Percentiles rank a stretch among this genome's conserved stretches.
These are phyloP conservation scores for Ganoderma leucocontextum DNA, from an alignment of 1,284 basidiomycete species.

Conservation along the genomic window DNA sequence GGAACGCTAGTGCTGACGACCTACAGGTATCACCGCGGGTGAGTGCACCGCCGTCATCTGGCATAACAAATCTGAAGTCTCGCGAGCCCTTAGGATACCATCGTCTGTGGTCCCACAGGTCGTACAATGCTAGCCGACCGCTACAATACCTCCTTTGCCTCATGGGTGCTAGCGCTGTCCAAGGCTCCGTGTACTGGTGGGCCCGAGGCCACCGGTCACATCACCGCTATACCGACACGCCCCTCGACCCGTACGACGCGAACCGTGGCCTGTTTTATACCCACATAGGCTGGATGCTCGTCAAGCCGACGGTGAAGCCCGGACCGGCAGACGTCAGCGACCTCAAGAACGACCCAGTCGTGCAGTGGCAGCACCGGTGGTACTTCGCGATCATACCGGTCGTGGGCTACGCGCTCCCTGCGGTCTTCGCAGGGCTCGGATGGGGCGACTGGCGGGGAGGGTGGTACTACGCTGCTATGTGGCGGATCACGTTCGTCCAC, in stretches of 20 bases:
- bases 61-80: background rate
- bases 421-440: slow-evolving; percentile 74
- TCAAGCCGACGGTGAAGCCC: slow-evolving; percentile 81
- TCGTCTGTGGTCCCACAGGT: slow-evolving; percentile 90
- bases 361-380: slow-evolving; percentile 86
- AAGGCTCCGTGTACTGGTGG: slow-evolving; percentile 95
- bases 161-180: slow-evolving; percentile 86
- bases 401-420: slow-evolving; percentile 82
- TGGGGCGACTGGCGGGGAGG: slow-evolving; percentile 90
- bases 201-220: slow-evolving; percentile 90
- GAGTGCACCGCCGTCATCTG: background rate
- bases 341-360: slow-evolving; percentile 74
- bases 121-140: slow-evolving; percentile 82
- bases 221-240: slow-evolving; percentile 91
- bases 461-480: slow-evolving; percentile 82
- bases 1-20: background rate
- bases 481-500: slow-evolving; percentile 73
- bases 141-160: slow-evolving; percentile 81
- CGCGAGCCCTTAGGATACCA: slow-evolving; percentile 73
- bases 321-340: slow-evolving; percentile 87
- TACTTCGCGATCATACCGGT: slow-evolving; percentile 55
- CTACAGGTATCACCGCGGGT: slow-evolving; percentile 42
- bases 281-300: slow-evolving; percentile 91
- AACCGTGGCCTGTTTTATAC: slow-evolving; percentile 85
- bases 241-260: slow-evolving; percentile 90